These are phyloP conservation scores for Alternaria gansuensis DNA, from an alignment of 2,329 filamentous ascomycete genomes.

Conservation along the genomic window DNA sequence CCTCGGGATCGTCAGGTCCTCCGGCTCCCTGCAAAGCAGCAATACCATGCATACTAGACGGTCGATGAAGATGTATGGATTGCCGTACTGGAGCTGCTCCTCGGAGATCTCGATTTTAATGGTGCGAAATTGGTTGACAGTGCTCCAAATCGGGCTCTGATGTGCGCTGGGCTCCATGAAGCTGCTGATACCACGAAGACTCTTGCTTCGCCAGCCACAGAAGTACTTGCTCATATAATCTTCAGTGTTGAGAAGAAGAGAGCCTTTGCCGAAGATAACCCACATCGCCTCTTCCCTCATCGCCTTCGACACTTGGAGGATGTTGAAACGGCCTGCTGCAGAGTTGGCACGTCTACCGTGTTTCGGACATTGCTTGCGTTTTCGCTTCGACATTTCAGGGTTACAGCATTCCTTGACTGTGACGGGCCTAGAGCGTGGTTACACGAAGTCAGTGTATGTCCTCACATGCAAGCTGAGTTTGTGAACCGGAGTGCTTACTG, in stretches of 20 bases:
- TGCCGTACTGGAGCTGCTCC: not conserved
- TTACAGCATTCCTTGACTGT: conserved; percentile 28
- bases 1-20: conserved; percentile 1
- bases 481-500: not conserved
- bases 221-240: conserved; percentile 17
- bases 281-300: conserved; percentile 25
- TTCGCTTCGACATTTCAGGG: conserved; percentile 20
- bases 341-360: conserved; percentile 12
- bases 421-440: conserved; percentile 9
- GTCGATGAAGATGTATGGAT: conserved; percentile 15
- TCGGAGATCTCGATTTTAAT: conserved; percentile 14
- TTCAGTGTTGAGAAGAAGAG: conserved; percentile 9
- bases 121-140: conserved; percentile 15
- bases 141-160: conserved; percentile 23
- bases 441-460: not conserved
- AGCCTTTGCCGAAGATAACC: conserved; percentile 20
- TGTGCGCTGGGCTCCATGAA: not conserved
- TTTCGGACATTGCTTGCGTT: conserved; percentile 25
- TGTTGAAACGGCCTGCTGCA: conserved; percentile 23
- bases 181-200: conserved; percentile 6
- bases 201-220: conserved; percentile 2
- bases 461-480: not conserved
- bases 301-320: conserved; percentile 20
- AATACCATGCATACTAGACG: conserved; percentile 15
- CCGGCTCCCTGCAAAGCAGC: conserved; percentile 21